phyloP scores from a whole-genome alignment of 371 early-diverging fungal species.

The Cladochytrium tenue region DNA sequence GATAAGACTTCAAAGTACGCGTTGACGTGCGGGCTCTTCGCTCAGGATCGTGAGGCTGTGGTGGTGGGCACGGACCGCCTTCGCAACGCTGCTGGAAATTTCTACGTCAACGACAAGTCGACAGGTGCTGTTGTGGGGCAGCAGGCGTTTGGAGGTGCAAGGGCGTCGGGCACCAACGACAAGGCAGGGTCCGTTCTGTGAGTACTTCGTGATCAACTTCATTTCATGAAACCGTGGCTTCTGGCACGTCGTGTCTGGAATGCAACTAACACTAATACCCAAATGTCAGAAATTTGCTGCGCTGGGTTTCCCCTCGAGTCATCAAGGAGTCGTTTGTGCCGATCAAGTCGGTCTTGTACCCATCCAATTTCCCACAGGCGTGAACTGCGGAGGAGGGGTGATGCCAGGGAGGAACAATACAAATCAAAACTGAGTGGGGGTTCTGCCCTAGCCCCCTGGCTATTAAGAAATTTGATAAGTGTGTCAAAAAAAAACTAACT shows the following conservation, averaged over 20 bases:
- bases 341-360: constrained; percentile 75
- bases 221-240: no score
- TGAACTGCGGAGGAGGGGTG: no score
- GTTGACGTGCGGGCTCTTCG: constrained; percentile 84
- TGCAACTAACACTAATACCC: constrained; percentile 17
- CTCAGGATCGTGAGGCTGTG: constrained; percentile 80
- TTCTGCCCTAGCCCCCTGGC: no score
- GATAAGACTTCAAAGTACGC: constrained; percentile 84
- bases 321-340: constrained; percentile 96
- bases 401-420: no score
- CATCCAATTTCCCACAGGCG: constrained; percentile 67
- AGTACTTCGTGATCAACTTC: constrained; percentile 26
- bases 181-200: constrained; percentile 83
- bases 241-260: no score
- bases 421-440: no score
- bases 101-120: constrained; percentile 98
- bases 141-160: constrained; percentile 96
- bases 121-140: constrained; percentile 97
- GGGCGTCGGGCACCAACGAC: constrained; percentile 96
- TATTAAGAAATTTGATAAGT: no score
- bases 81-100: constrained; percentile 93
- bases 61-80: constrained; percentile 73
- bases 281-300: constrained; percentile 56
- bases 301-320: constrained; percentile 91
- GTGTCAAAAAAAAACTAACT: no score